Conservation (phyloP, 768 basidiomycete genomes). For the Russula olivacea region DNA sequence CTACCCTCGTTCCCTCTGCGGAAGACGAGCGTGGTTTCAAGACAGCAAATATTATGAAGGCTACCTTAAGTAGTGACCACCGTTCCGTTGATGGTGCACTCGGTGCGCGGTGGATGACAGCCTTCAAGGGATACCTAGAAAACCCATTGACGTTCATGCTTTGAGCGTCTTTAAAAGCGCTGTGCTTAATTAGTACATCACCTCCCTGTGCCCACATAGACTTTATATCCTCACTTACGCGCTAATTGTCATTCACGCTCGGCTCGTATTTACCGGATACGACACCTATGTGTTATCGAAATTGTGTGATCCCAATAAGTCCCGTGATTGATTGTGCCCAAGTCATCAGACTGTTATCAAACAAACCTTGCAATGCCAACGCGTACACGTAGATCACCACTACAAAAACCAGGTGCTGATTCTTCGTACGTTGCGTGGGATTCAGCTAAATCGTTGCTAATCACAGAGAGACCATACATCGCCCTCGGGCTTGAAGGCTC, state of each 20-base stretch:
- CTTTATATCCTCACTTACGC: conserved; percentile 24
- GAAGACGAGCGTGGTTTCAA: conserved; percentile 95
- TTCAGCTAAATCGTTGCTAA: not conserved
- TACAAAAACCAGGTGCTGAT: conserved; percentile 20
- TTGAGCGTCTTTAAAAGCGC: conserved; percentile 35
- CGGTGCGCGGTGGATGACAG: conserved; percentile 84
- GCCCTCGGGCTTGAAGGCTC: conserved; percentile 98
- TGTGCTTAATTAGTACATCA: conserved; percentile 10
- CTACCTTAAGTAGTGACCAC: conserved; percentile 92
- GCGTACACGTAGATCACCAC: conserved; percentile 18
- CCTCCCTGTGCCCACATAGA: conserved; percentile 11
- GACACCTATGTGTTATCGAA: not conserved
- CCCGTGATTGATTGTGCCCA: no score
- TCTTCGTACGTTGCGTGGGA: not conserved
- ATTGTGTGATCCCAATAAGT: not conserved
- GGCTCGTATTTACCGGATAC: conserved; percentile 2
- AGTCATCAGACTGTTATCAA: no score
- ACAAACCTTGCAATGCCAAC: conserved; percentile 18
- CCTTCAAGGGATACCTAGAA: conserved; percentile 95
- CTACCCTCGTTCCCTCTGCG: conserved; percentile 81
- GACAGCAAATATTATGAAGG: conserved; percentile 88
- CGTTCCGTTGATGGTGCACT: conserved; percentile 95
- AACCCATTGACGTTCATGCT: conserved; percentile 97
- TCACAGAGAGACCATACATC: conserved; percentile 59
- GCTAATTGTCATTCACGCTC: conserved; percentile 13